phyloP scores from a whole-genome alignment of 805 yeast species.

The Candida fluviatilis region DNA sequence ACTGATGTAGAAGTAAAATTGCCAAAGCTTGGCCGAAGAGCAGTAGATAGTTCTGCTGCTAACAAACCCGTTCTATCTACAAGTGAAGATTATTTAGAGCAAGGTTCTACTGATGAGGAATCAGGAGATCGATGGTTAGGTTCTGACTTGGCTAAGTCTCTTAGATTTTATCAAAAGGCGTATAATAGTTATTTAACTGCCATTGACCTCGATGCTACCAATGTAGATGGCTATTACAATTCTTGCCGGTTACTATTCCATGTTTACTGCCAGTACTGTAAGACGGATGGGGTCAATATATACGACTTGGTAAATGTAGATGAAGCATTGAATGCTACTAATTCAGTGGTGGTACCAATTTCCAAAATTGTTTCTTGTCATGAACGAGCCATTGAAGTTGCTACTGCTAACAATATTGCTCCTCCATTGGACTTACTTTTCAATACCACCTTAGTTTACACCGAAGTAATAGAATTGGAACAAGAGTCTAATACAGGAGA shows the following conservation, averaged over 20 bases:
- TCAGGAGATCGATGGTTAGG: slow-evolving; percentile 73
- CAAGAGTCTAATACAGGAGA: slow-evolving; percentile 16
- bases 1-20: neutral
- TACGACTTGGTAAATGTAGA: slow-evolving; percentile 26
- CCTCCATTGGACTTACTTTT: slow-evolving; percentile 41
- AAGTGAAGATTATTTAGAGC: slow-evolving; percentile 50
- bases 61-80: slow-evolving; percentile 26
- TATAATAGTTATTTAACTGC: slow-evolving; percentile 40
- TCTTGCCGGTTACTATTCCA: slow-evolving; percentile 54
- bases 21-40: slow-evolving; percentile 2
- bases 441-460: slow-evolving; percentile 45
- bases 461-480: slow-evolving; percentile 41
- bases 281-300: slow-evolving; percentile 42
- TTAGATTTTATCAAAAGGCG: slow-evolving; percentile 63
- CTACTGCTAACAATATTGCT: slow-evolving; percentile 4
- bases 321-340: slow-evolving; percentile 25
- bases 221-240: slow-evolving; percentile 54
- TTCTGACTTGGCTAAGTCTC: slow-evolving; percentile 59
- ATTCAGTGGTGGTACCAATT: slow-evolving; percentile 39
- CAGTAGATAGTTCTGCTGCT: neutral
- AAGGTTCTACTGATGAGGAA: slow-evolving; percentile 61
- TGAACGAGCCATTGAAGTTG: slow-evolving; percentile 28
- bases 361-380: slow-evolving; percentile 32
- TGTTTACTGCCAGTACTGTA: slow-evolving; percentile 49
- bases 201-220: slow-evolving; percentile 14